A percentile compares a stretch with the other conserved stretches of the same genome.
Conservation (phyloP, 2,329 filamentous ascomycete species). For the Chalaropsis thielavioides region DNA sequence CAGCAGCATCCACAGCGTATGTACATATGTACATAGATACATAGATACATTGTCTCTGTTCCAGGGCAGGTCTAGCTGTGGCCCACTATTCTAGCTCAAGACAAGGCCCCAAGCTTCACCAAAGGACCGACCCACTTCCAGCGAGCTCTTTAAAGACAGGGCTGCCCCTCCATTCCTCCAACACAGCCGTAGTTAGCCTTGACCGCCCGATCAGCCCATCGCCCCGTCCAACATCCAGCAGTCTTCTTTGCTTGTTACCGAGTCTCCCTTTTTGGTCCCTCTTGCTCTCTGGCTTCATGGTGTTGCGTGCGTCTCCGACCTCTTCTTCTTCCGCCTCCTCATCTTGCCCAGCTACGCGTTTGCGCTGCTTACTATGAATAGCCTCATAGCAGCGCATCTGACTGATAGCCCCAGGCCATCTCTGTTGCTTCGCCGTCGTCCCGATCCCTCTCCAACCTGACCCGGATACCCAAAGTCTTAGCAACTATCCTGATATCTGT, state of each 20-base stretch:
- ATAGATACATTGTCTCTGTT: neutral
- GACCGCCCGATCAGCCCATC: neutral
- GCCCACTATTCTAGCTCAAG: neutral
- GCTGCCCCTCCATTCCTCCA: neutral
- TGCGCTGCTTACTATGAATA: constrained; percentile 17
- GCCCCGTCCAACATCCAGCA: too few species aligned
- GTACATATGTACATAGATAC: too few species aligned
- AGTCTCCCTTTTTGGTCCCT: too few species aligned
- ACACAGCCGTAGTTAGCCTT: neutral
- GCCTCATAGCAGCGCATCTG: neutral
- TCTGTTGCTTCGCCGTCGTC: constrained; percentile 2
- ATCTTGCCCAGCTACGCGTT: constrained; percentile 3
- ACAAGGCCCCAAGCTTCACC: constrained; percentile 1
- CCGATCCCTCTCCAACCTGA: constrained; percentile 8
- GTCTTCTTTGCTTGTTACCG: too few species aligned
- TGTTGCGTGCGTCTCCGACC: neutral
- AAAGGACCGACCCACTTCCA: neutral
- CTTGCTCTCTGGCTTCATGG: too few species aligned
- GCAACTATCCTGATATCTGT: neutral
- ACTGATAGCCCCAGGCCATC: constrained; percentile 15
- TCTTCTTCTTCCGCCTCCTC: neutral
- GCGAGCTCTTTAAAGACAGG: neutral
- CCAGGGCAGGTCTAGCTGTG: neutral
- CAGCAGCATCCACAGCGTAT: too few species aligned
- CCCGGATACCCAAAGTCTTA: neutral